Evolutionary conservation across 2,329 filamentous ascomycete genomes (phyloP).

Genomic region (Niveomyces coronatus): DNA sequence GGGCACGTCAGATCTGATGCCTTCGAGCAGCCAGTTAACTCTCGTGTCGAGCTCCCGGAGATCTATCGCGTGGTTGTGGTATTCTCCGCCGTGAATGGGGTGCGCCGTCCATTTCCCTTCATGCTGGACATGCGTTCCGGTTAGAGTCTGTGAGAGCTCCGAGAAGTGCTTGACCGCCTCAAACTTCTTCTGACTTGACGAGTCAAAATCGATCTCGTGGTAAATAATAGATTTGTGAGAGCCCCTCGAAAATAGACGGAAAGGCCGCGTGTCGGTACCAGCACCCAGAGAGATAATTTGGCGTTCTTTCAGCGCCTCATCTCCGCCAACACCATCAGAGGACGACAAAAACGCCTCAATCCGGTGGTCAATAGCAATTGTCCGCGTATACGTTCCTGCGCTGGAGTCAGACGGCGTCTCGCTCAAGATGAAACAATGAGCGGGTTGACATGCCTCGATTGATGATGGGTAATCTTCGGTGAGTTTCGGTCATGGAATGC

Average conservation of each 20-base stretch:
- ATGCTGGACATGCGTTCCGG: constrained; percentile 20
- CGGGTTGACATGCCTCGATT: constrained; percentile 68
- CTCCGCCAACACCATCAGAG: constrained; percentile 17
- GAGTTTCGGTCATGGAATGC: constrained; percentile 32
- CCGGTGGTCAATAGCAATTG: constrained; percentile 69
- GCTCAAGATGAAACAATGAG: neutral
- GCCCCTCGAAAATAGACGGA: constrained; percentile 54
- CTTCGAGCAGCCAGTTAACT: constrained; percentile 17
- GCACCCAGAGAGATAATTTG: constrained; percentile 91
- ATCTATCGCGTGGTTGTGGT: constrained; percentile 57
- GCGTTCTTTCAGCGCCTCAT: constrained; percentile 25
- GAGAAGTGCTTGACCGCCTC: constrained; percentile 38
- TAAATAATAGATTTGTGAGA: constrained; percentile 48
- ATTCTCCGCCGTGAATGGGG: constrained; percentile 30
- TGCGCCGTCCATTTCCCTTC: constrained; percentile 32
- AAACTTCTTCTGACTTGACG: constrained; percentile 61
- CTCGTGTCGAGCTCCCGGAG: constrained; percentile 45
- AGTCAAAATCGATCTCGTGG: constrained; percentile 84
- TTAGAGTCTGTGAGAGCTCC: constrained; percentile 28
- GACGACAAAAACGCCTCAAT: constrained; percentile 58
- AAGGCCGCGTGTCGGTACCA: constrained; percentile 83
- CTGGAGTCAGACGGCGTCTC: constrained; percentile 8
- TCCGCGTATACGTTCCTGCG: constrained; percentile 84
- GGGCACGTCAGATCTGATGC: constrained; percentile 49
- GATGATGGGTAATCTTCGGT: constrained; percentile 76